Percentiles rank a stretch among this genome's conserved stretches.
phyloP scores from a whole-genome alignment of 2,329 filamentous ascomycete species.

The Periglandula ipomoeae region DNA sequence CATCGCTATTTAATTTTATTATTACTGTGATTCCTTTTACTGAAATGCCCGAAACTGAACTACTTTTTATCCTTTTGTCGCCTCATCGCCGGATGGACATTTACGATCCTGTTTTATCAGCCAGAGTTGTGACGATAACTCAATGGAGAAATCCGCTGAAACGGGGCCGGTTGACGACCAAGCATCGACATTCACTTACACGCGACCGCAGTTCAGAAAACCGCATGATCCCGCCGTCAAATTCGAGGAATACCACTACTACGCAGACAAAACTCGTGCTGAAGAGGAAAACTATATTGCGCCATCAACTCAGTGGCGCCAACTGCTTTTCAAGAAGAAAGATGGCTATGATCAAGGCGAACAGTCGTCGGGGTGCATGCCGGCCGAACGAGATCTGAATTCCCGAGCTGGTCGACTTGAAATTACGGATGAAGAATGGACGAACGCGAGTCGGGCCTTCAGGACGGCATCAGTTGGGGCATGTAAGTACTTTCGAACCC shows the following conservation, averaged over 20 bases:
- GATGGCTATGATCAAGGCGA: background rate
- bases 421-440: constrained; percentile 32
- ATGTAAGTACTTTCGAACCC: background rate
- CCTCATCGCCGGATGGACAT: too few species aligned
- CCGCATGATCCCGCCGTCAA: constrained; percentile 15
- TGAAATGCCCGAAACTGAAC: too few species aligned
- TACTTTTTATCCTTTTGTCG: too few species aligned
- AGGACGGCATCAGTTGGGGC: constrained; percentile 8
- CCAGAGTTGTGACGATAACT: too few species aligned
- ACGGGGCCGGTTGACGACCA: background rate
- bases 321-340: constrained; percentile 2
- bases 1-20: too few species aligned
- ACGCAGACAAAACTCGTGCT: constrained; percentile 15
- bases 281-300: constrained; percentile 11
- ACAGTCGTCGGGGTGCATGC: background rate
- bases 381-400: background rate
- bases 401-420: background rate
- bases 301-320: constrained; percentile 6
- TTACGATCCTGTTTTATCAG: too few species aligned
- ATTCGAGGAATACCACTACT: constrained; percentile 19
- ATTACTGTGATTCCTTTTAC: too few species aligned
- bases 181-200: background rate
- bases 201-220: constrained; percentile 9
- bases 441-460: constrained; percentile 23
- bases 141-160: background rate